A percentile compares a stretch with the other conserved stretches of the same genome.
Evolutionary conservation across 2,329 filamentous ascomycete genomes (phyloP).

Genomic region (Nemania sp.): DNA sequence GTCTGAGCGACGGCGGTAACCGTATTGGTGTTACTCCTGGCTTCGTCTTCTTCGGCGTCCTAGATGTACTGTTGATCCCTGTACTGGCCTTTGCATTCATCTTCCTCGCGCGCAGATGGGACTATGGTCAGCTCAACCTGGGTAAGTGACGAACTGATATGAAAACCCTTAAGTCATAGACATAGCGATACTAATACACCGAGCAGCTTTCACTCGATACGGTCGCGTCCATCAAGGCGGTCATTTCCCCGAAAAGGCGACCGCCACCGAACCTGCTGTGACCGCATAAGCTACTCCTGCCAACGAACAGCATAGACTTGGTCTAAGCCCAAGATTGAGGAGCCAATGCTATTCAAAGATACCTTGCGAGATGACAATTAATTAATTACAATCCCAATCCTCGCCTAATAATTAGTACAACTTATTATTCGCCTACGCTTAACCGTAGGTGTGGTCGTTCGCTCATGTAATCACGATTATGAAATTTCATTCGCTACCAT

Average conservation of each 20-base stretch:
- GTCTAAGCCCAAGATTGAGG: background rate
- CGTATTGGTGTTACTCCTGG: slow-evolving; percentile 49
- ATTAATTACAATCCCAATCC: background rate
- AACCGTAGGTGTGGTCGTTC: background rate
- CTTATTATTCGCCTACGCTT: background rate
- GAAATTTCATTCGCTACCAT: background rate
- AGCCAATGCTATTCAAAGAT: too few relatives aligned
- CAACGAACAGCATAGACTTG: background rate
- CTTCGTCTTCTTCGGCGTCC: slow-evolving; percentile 57
- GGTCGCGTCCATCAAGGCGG: slow-evolving; percentile 50
- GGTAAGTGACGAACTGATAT: slow-evolving; percentile 21
- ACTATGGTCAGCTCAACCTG: slow-evolving; percentile 55
- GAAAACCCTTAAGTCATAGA: background rate
- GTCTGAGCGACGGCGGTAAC: slow-evolving; percentile 57
- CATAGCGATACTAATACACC: background rate
- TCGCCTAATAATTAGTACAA: background rate
- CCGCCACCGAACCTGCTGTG: slow-evolving; percentile 30
- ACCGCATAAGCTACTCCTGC: slow-evolving; percentile 12
- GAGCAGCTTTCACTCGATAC: slow-evolving; percentile 54
- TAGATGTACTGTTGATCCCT: slow-evolving; percentile 54
- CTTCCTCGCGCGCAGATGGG: slow-evolving; percentile 52
- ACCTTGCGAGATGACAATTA: too few relatives aligned
- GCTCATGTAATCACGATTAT: slow-evolving; percentile 14
- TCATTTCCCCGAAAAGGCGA: slow-evolving; percentile 51
- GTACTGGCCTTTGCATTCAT: slow-evolving; percentile 48